Conservation (phyloP, 176 grass and related monocot species). For the Zea luxurians region DNA sequence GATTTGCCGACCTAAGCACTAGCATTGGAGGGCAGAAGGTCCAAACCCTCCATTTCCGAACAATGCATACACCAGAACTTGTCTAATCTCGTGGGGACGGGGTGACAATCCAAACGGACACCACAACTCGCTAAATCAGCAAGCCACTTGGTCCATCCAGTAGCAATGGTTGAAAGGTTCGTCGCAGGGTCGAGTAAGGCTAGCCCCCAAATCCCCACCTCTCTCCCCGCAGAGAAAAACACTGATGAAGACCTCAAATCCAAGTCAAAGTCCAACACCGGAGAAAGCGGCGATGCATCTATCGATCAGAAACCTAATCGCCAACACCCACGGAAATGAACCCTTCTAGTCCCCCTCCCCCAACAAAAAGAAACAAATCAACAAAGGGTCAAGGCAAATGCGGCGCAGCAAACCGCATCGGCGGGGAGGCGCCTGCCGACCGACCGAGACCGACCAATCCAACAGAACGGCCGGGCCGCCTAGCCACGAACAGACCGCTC, state of each 20-base stretch:
- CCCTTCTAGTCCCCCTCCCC: neutral
- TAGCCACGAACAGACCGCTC: neutral
- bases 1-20: neutral
- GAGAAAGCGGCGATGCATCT: neutral
- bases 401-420: neutral
- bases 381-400: too few relatives aligned
- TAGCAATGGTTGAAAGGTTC: neutral
- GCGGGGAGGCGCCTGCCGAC: neutral
- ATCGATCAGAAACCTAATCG: slow-evolving; percentile 29
- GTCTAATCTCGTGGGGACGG: neutral
- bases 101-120: neutral
- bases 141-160: neutral
- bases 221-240: neutral
- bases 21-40: neutral
- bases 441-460: neutral
- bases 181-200: too few relatives aligned
- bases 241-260: neutral
- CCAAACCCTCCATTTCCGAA: neutral
- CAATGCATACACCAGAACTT: neutral
- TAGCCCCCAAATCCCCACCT: neutral
- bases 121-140: neutral
- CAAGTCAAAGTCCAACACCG: neutral
- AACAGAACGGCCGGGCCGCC: neutral
- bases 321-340: slow-evolving; percentile 4
- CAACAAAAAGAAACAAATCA: neutral